Evolutionary conservation across 2,329 filamentous ascomycete genomes (phyloP), one percentile per base, ranked within the genome.

Genomic region (Allantophomopsis lycopodina): DNA sequence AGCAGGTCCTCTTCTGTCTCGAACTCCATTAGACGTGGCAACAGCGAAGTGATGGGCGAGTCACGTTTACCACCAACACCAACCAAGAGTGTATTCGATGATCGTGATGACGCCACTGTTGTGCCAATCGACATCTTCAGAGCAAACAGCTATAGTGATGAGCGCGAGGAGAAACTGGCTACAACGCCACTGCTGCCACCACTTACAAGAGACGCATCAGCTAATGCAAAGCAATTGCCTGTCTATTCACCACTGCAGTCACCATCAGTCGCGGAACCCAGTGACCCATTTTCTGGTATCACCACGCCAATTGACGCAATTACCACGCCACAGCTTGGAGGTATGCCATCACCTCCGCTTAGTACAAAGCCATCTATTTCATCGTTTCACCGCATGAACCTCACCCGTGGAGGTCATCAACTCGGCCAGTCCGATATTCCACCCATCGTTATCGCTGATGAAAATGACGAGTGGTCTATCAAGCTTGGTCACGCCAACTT

Each of bases 401-500:
- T 54, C 51, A 36, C 54, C 54, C 55, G 57, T 52, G 56, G 69
- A 60, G 49, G 62, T 56, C 48, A 71, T 58, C 38, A 55, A 8
- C 63, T 71, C 30, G 67, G 72, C 4, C 61, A 64, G 32, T 56
- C 62, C 4, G 72, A 76, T 18, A 73, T 82, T 31, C 73, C 78
- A 4, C 69, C 73, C 4, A 75, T 87, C 46, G 63, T 79, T 6
- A 75, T 87, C 47, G 66, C 79, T 23, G 75, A 82, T 40, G 74
- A 77, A 5, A 69, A 78, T 37, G 86, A 94, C 55, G 76, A 80
- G 48, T 95, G 89, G 89, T 81, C 84, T 1, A 75, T 81, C 53
- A 77, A 76, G 41, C 73, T 96, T 12, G 89, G 89, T 20, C 88
- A 96, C 56, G 88, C 88, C 47, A 94, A 96, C 63, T 95, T 93